Conservation (phyloP, 306 rosid genomes). For the Dicorynia guianensis region DNA sequence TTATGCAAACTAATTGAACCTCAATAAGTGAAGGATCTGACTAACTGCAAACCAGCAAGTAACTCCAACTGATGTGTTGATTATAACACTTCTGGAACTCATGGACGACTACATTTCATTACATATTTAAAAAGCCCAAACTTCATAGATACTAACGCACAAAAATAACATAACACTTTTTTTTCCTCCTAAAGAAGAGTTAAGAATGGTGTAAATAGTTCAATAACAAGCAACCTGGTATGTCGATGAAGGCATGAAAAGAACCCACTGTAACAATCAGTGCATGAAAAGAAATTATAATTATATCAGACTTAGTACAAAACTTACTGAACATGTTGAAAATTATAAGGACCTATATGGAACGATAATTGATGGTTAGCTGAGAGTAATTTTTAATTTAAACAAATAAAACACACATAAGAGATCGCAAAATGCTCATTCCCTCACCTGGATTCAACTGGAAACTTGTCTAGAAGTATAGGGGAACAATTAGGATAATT, state of each 20-base stretch:
- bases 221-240: background rate
- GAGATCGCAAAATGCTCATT: constrained; percentile 33
- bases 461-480: constrained; percentile 80
- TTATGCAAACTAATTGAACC: background rate
- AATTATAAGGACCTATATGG: constrained; percentile 11
- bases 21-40: background rate
- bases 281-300: background rate
- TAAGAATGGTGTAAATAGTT: background rate
- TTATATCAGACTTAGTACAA: constrained; percentile 3
- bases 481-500: constrained; percentile 92
- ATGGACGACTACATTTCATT: background rate
- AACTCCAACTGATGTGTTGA: constrained; percentile 14
- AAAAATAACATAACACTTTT: background rate
- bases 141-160: constrained; percentile 6
- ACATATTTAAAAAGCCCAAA: background rate
- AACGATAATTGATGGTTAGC: constrained; percentile 17
- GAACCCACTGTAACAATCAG: background rate
- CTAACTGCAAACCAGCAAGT: background rate
- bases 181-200: too few relatives aligned
- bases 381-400: constrained; percentile 11
- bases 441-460: constrained; percentile 81
- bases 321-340: constrained; percentile 16
- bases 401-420: constrained; percentile 27
- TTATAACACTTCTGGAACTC: background rate
- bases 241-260: constrained; percentile 4